phyloP scores from a whole-genome alignment of 371 early-diverging fungal genomes.

The Nematocida sp. region DNA sequence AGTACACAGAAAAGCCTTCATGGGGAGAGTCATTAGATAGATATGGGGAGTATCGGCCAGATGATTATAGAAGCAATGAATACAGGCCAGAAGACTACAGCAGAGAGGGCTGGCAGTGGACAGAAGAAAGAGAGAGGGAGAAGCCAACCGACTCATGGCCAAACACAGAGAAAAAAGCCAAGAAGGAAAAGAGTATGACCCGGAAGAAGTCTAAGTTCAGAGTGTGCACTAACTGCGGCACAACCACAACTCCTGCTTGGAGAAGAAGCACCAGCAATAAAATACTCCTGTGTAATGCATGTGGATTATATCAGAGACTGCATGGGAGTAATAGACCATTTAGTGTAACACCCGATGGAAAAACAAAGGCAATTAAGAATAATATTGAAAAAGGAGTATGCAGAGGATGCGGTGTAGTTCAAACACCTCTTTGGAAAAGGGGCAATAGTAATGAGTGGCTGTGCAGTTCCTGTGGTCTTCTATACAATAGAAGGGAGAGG shows the following conservation, averaged over 20 bases:
- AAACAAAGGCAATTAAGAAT: constrained; percentile 69
- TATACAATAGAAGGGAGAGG: constrained; percentile 10
- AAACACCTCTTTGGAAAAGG: constrained; percentile 59
- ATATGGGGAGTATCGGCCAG: constrained; percentile 7
- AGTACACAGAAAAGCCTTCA: constrained; percentile 2
- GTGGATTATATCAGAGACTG: constrained; percentile 79
- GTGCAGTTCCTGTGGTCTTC: constrained; percentile 56
- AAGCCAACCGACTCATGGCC: neutral
- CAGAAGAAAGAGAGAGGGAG: neutral
- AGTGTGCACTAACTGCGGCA: constrained; percentile 77
- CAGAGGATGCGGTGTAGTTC: constrained; percentile 61
- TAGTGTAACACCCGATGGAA: constrained; percentile 67
- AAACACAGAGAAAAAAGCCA: constrained; percentile 36
- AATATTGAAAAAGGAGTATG: constrained; percentile 63
- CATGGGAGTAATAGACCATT: constrained; percentile 72
- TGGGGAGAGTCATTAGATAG: constrained; percentile 8
- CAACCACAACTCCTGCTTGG: constrained; percentile 82
- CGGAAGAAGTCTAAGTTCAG: constrained; percentile 69
- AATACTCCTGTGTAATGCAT: constrained; percentile 78
- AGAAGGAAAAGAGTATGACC: constrained; percentile 35
- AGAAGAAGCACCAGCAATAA: constrained; percentile 76
- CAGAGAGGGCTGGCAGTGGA: constrained; percentile 2
- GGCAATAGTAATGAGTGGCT: constrained; percentile 58
- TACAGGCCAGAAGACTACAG: constrained; percentile 8
- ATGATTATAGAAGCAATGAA: neutral